Evolutionary conservation across 345 rosid species (phyloP), one percentile per base, ranked within the genome.

Genomic region (Melaleuca alternifolia): DNA sequence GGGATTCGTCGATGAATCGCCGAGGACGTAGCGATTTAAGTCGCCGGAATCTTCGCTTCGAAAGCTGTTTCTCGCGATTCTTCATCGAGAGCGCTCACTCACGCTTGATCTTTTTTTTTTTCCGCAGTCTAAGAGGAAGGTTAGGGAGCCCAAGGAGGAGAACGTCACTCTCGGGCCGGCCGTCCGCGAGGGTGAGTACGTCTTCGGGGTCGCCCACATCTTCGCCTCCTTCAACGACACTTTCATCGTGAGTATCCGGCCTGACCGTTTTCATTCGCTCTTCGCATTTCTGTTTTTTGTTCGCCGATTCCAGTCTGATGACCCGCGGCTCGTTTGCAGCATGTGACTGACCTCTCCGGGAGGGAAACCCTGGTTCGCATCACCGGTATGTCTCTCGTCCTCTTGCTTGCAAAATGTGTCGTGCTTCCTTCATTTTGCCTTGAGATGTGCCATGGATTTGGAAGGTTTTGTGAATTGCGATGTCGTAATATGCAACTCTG

Each of bases 171-270:
- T 94, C 77, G 97, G 97, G 46, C 98, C 99, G 5, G 90, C 95
- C 54, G 94, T 94, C 48, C 91, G 93, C 26, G 98, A 95, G 11
- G 99, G 98, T 33, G 99, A 95, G 91, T 90, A 91, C 54, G 97
- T 92, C 79, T 95, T 96, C 15, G 99, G 99, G 3, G 98, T 95
- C 14, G 99, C 96, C 20, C 99, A 95, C 89, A 94, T 95, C 44
- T 96, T 93, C 86, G 99, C 99, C 24, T 96, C 98, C 0, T 96
- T 95, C 89, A 96, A 96, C 71, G 99, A 96, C 86, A 96, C 99
- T 10, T 96, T 96, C 90, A 96, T 96, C 75, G 99, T 96, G 84
- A 92, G 95, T 88, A 37, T n/a, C 59, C 2, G 33, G 5, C 59
- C 10, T 10, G 61, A 56, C 61, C 13, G 61, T 57, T 28, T n/a